Conservation (phyloP, 805 yeast genomes). For the Kregervanrija delftensis region DNA sequence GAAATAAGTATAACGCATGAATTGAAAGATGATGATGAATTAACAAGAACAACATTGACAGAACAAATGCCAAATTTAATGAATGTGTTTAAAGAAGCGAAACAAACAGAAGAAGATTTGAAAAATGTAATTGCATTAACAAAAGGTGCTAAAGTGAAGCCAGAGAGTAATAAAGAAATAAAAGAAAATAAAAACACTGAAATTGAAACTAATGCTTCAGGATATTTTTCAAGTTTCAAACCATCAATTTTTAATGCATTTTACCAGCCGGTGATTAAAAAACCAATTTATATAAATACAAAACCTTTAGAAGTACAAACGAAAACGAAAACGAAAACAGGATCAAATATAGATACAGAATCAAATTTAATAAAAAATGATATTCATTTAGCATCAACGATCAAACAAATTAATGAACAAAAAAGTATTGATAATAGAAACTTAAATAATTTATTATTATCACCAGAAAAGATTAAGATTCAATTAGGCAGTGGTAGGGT, state of each 20-base stretch:
- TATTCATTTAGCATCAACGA: neutral
- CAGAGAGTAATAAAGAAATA: neutral
- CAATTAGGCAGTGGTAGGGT: slow-evolving; percentile 20
- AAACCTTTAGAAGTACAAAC: neutral
- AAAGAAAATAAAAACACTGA: neutral
- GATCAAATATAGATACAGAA: neutral
- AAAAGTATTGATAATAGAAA: neutral
- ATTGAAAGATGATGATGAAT: slow-evolving; percentile 5
- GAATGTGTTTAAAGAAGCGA: slow-evolving; percentile 46
- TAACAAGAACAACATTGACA: slow-evolving; percentile 40
- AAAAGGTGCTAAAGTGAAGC: neutral
- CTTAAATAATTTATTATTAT: slow-evolving; percentile 9
- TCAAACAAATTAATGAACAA: neutral
- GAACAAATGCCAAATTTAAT: slow-evolving; percentile 62
- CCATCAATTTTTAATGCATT: slow-evolving; percentile 15
- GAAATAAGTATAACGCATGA: neutral
- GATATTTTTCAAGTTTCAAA: slow-evolving; percentile 4
- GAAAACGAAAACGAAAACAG: neutral
- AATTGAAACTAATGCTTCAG: neutral
- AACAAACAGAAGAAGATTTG: slow-evolving; percentile 39
- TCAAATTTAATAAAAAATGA: neutral
- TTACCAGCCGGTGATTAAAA: slow-evolving; percentile 19
- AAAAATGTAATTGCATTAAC: slow-evolving; percentile 6
- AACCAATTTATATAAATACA: slow-evolving; percentile 18
- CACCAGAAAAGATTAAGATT: slow-evolving; percentile 14